Evolutionary conservation across 192 early-diverging fungal genomes (phyloP).

Genomic region (Coemansia sp.): DNA sequence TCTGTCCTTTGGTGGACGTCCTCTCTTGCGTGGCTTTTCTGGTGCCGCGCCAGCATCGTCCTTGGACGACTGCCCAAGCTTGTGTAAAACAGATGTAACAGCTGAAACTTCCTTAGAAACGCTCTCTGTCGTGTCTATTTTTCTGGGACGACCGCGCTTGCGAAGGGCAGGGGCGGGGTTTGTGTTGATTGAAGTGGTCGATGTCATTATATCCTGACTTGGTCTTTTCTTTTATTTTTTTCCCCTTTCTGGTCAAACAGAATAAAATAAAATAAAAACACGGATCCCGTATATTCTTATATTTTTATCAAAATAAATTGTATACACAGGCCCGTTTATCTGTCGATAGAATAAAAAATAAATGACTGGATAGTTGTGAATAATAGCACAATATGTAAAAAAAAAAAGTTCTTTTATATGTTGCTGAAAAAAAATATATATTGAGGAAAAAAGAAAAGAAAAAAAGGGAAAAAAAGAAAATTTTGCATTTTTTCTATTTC

Average conservation of each 20-base stretch:
- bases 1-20: not conserved
- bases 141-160: slow-evolving; percentile 11
- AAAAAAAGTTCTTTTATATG: not conserved
- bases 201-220: not conserved
- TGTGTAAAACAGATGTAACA: not conserved
- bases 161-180: not conserved
- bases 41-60: not conserved
- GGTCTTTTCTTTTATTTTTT: not conserved
- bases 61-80: not conserved
- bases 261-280: not conserved
- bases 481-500: slow-evolving; percentile 1
- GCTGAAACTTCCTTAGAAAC: not conserved
- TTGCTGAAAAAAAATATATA: not conserved
- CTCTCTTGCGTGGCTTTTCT: slow-evolving; percentile 6
- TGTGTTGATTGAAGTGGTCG: not conserved
- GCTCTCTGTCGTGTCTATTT: not conserved
- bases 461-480: not conserved
- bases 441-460: slow-evolving; percentile 1
- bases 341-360: no score
- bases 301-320: not conserved
- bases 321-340: not conserved
- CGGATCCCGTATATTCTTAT: no score
- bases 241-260: not conserved
- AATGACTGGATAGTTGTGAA: no score
- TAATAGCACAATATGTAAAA: not conserved